Evolutionary conservation across 176 grass and related monocot species (phyloP), one percentile per base, ranked within the genome.

Genomic region (Raddia guianensis): DNA sequence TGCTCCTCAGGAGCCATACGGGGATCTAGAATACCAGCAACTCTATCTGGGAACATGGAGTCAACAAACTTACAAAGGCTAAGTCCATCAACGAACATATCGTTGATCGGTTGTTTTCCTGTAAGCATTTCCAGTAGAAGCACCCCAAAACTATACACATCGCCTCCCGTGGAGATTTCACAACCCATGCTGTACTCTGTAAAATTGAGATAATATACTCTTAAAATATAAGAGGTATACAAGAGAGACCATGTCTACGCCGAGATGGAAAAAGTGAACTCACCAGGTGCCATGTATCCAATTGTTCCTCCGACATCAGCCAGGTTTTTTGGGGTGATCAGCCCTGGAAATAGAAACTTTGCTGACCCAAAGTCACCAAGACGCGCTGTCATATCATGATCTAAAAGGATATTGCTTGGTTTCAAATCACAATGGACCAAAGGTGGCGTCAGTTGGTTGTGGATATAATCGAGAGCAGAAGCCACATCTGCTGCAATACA

Each of bases 351-450:
- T 0, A 84, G 43, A 71, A 85, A 85, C 18, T 72, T 78, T 45
- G 74, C 66, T 9, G 74, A 85, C 9, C 83, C 74, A n/a, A 85
- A 85, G 20, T 85, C 74, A 85, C 66, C 5, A 8, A 85, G 14
- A 7, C 56, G 21, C 0, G 72, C 53, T 0, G 81, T 75, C 72
- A 83, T 83, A 15, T 83, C 72, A 35, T 85, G 5, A 2, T 77
- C 82, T 9, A 84, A 70, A 43, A 84, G 82, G 9, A 84, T 7
- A 16, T 84, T 84, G 16, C 19, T 21, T 32, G 82, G 73, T 53
- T 84, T 85, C 71, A 86, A 74, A 85, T 85, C 83, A 44, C 83
- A 70, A 14, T 85, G 66, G 3, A 85, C 40, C 64, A 84, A 3
- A 70, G 64, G 64, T 16, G 82, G 82, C 12, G 5, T 84, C 2